These are phyloP conservation scores for Trichoderma lentiforme DNA, from an alignment of 2,329 filamentous ascomycete species.

Conservation along the genomic window DNA sequence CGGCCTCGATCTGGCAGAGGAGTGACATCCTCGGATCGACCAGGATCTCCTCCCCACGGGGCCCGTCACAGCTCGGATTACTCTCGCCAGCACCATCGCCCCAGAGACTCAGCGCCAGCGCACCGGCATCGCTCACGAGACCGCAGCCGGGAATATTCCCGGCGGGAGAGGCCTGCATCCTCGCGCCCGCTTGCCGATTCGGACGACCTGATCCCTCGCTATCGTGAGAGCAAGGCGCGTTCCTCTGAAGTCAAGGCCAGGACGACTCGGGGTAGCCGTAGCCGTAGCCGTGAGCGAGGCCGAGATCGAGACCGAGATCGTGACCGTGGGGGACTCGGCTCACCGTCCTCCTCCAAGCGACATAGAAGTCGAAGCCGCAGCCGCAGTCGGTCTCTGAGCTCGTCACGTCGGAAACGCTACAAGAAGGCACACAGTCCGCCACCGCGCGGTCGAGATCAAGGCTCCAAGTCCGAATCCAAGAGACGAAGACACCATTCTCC, in stretches of 20 bases:
- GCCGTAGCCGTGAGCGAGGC: conserved; percentile 15
- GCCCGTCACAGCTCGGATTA: conserved; percentile 30
- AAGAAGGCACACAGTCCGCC: conserved; percentile 37
- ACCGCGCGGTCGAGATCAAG: conserved; percentile 38
- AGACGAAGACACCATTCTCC: conserved; percentile 33
- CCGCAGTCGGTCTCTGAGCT: conserved; percentile 37
- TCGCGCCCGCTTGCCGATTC: conserved; percentile 30
- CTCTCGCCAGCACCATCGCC: conserved; percentile 33
- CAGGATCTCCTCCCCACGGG: conserved; percentile 32
- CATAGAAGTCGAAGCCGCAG: conserved; percentile 42
- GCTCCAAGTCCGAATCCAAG: conserved; percentile 34
- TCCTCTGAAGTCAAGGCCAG: conserved; percentile 31
- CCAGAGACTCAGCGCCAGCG: conserved; percentile 32
- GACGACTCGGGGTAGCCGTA: conserved; percentile 34
- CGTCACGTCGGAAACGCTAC: conserved; percentile 40
- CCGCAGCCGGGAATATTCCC: conserved; percentile 35
- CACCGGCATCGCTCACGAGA: conserved; percentile 39
- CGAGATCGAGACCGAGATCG: conserved; percentile 5
- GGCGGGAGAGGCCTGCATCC: conserved; percentile 28
- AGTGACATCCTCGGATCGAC: conserved; percentile 31
- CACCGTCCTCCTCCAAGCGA: conserved; percentile 41
- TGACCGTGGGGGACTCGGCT: conserved; percentile 30
- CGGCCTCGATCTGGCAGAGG: conserved; percentile 36
- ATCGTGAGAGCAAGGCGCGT: conserved; percentile 33
- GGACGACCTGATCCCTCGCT: conserved; percentile 40